Evolutionary conservation across 495 filamentous ascomycete species (phyloP), one percentile per base, ranked within the genome.

Genomic region (Lichina pygmaea): DNA sequence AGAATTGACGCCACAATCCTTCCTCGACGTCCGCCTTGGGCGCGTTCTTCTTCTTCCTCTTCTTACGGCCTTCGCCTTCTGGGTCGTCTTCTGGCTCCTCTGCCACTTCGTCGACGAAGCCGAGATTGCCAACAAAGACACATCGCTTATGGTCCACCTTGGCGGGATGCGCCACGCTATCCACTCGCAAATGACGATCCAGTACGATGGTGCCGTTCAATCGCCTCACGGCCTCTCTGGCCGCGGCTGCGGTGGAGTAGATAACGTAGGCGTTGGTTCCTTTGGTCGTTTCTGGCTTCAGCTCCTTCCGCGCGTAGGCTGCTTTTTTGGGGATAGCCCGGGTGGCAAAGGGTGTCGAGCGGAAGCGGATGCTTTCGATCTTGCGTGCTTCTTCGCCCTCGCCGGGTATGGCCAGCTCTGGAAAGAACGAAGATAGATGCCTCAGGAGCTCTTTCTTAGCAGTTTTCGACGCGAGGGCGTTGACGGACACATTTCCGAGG

Each of bases 41-140:
- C 49, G 72, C 75, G 42, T 58, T 64, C 48, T 73, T 75, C 51
- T 72, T 73, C 40, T 63, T 64, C 57, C 75, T 78, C 52, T 74
- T 75, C 24, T 24, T 24, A 24, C 4, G 24, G 24, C 24, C 24
- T 24, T 24, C 24, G 24, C 24, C 24, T 17, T 50, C 48, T 32
- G 52, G 52, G 7, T 61, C 59, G 3, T 64, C 65, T 43, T 75
- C 70, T n/a, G 69, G 67, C 34, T 70, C 73, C 37, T 68, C 65
- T 11, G 36, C 36, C 58, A 89, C 82, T 48, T 86, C 78, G 52
- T 92, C 84, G 2, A 94, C 81, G 52, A 95, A 95, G 39, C 85
- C 83, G 8, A 99, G 72, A 56, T 95, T 95, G 8, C 91, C 91
- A 10, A 99, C 81, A 54, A 95, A 99, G 5, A 99, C 78, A 60